These are phyloP conservation scores for Tricholomella constricta DNA, from an alignment of 768 basidiomycete species.

Conservation along the genomic window DNA sequence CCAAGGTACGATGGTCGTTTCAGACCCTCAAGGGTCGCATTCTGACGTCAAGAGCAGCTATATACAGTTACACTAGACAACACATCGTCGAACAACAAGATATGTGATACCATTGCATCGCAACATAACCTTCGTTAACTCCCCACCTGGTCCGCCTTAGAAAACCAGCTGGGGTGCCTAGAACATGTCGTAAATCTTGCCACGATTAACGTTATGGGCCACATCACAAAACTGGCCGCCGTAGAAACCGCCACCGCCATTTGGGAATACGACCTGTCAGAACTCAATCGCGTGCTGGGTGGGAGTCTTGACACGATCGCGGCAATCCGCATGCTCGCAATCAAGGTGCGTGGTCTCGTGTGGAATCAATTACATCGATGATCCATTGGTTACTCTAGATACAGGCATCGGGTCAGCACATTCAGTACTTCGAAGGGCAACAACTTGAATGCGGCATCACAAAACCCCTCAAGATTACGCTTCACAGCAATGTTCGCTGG, in stretches of 20 bases:
- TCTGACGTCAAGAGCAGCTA: constrained; percentile 17
- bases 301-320: constrained; percentile 30
- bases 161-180: constrained; percentile 24
- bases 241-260: constrained; percentile 29
- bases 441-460: constrained; percentile 16
- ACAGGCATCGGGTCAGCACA: constrained; percentile 23
- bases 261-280: constrained; percentile 36
- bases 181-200: constrained; percentile 30
- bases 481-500: constrained; percentile 28
- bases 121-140: constrained; percentile 11
- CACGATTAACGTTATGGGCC: constrained; percentile 26
- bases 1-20: constrained; percentile 22
- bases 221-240: constrained; percentile 27
- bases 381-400: too few species aligned
- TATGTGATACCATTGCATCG: constrained; percentile 15
- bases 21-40: too few species aligned
- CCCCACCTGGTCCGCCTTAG: constrained; percentile 13
- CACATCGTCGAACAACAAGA: constrained; percentile 23
- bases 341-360: constrained; percentile 26
- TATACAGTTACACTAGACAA: constrained; percentile 23
- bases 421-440: constrained; percentile 24
- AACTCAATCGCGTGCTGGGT: constrained; percentile 22
- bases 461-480: constrained; percentile 18
- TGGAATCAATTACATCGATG: not conserved
- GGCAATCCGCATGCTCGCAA: constrained; percentile 25